phyloP scores from a whole-genome alignment of 176 grass and related monocot genomes.

The Triticum urartu region DNA sequence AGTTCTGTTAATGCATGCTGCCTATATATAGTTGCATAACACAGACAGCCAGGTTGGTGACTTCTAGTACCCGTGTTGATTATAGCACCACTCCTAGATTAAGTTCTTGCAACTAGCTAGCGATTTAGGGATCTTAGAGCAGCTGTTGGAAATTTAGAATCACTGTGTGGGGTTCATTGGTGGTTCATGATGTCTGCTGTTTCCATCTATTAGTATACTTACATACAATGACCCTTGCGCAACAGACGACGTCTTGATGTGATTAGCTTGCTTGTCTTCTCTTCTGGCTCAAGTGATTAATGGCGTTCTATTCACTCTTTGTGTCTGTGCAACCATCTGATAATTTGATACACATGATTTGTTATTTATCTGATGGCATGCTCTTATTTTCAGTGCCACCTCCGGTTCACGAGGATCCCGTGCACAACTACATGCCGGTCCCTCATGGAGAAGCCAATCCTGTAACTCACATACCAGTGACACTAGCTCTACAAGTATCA shows the following conservation, averaged over 20 bases:
- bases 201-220: too few relatives aligned
- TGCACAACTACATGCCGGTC: neutral
- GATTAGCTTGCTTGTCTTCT: conserved; percentile 2
- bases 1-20: too few relatives aligned
- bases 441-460: neutral
- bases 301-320: too few relatives aligned
- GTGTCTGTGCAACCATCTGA: neutral
- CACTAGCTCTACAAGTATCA: too few relatives aligned
- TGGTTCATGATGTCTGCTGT: neutral
- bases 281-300: neutral
- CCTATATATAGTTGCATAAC: too few relatives aligned
- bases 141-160: neutral
- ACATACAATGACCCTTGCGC: neutral
- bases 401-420: neutral
- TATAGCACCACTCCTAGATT: too few relatives aligned
- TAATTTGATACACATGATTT: neutral
- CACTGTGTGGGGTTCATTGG: neutral
- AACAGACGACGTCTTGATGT: neutral
- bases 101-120: too few relatives aligned
- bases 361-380: conserved; percentile 11
- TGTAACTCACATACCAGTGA: neutral
- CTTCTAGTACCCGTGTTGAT: too few relatives aligned
- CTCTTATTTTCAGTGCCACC: conserved; percentile 25
- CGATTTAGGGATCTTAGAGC: too few relatives aligned
- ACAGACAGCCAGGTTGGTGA: too few relatives aligned